A percentile compares a stretch with the other conserved stretches of the same genome.
These are phyloP conservation scores for Phycomyces nitens DNA, from an alignment of 192 early-diverging fungal genomes.

Conservation along the genomic window DNA sequence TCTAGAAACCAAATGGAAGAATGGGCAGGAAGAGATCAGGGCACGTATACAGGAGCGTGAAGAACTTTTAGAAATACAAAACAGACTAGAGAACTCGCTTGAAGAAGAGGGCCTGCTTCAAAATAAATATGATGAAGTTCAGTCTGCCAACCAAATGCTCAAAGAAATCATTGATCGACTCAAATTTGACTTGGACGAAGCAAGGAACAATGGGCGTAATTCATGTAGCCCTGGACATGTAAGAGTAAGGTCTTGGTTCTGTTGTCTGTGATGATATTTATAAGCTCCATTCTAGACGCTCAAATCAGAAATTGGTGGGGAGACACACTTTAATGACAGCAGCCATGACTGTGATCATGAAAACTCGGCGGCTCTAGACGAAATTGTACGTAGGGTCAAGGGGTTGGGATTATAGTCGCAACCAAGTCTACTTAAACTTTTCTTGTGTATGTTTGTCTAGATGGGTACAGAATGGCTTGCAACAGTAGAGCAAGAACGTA, in stretches of 20 bases:
- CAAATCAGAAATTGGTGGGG: too few species aligned
- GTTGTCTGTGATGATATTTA: too few species aligned
- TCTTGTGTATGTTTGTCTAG: too few species aligned
- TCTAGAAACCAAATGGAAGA: background rate
- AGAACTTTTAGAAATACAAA: constrained; percentile 15
- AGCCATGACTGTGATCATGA: too few species aligned
- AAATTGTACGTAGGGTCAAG: too few species aligned
- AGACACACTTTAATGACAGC: too few species aligned
- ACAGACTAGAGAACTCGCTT: constrained; percentile 17
- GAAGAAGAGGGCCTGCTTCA: constrained; percentile 19
- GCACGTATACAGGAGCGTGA: constrained; percentile 20
- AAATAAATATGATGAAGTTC: constrained; percentile 22
- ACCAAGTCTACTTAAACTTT: too few species aligned
- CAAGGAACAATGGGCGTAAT: constrained; percentile 14
- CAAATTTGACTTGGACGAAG: constrained; percentile 37
- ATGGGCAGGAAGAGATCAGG: constrained; percentile 1
- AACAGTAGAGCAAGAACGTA: too few species aligned
- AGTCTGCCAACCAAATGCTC: constrained; percentile 24
- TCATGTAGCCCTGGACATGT: background rate
- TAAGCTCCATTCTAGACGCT: too few species aligned
- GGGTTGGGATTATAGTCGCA: too few species aligned
- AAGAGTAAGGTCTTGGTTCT: background rate
- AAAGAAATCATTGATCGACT: constrained; percentile 36
- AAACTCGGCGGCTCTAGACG: too few species aligned
- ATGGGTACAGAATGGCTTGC: too few species aligned